Conservation (phyloP, 1,284 basidiomycete genomes). For the Chiua sp. region DNA sequence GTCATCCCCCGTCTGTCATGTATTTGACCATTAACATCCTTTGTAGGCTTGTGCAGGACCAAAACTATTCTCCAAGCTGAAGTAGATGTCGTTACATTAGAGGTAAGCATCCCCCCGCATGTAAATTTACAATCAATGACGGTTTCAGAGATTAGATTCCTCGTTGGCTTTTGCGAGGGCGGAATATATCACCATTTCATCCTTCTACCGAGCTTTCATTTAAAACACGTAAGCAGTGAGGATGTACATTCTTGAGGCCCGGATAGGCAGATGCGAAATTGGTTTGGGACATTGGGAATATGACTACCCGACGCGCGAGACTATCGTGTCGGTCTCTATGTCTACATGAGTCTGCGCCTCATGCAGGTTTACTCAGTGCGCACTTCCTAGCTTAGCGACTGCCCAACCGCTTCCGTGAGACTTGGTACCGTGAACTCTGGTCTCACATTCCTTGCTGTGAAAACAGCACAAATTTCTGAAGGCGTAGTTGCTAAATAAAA, state of each 20-base stretch:
- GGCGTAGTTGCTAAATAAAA: too few species aligned
- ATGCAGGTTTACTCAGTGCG: neutral
- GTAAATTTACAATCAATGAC: constrained; percentile 2
- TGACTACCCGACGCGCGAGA: too few species aligned
- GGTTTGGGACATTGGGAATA: too few species aligned
- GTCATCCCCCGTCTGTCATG: constrained; percentile 31
- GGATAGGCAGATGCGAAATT: too few species aligned
- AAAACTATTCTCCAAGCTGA: constrained; percentile 77
- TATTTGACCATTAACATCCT: constrained; percentile 8
- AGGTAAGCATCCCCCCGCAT: constrained; percentile 14
- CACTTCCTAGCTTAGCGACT: neutral
- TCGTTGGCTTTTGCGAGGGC: constrained; percentile 2
- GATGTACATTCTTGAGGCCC: too few species aligned
- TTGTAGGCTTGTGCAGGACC: constrained; percentile 73
- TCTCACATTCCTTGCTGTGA: neutral
- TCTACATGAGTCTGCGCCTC: neutral
- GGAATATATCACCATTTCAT: constrained; percentile 11
- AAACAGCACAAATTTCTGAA: too few species aligned
- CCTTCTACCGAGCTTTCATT: neutral
- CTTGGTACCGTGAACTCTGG: neutral
- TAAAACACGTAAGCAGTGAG: neutral
- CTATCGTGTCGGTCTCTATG: neutral
- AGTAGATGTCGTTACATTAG: constrained; percentile 39
- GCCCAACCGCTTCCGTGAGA: neutral
- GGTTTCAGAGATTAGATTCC: constrained; percentile 23